Percentiles rank a stretch among this genome's conserved stretches.
These are phyloP conservation scores for Macrolepiota fuliginosa DNA, from an alignment of 768 basidiomycete species.

Conservation along the genomic window DNA sequence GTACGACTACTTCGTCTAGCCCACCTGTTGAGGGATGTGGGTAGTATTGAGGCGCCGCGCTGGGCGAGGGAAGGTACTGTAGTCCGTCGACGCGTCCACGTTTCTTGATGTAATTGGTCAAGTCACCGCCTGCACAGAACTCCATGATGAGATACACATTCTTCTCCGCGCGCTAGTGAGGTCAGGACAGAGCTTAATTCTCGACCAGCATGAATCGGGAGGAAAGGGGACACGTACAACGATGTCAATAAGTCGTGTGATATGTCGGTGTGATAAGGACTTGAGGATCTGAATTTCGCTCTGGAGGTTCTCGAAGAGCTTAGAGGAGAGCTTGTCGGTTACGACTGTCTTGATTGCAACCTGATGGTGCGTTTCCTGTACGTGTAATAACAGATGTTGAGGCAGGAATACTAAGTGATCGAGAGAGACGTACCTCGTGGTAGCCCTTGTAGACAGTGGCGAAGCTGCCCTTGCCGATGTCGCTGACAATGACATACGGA, in stretches of 20 bases:
- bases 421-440: constrained; percentile 63
- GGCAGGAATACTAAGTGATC: not conserved
- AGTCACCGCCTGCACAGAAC: constrained; percentile 93
- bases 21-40: constrained; percentile 91
- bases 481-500: constrained; percentile 73
- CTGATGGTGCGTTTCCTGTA: constrained; percentile 69
- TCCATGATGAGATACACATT: constrained; percentile 97
- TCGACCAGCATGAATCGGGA: constrained; percentile 18
- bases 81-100: constrained; percentile 91
- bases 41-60: constrained; percentile 76
- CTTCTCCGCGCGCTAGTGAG: constrained; percentile 62
- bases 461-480: constrained; percentile 91
- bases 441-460: constrained; percentile 95
- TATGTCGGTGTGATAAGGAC: constrained; percentile 87
- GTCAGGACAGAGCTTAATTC: constrained; percentile 3
- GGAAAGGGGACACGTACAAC: constrained; percentile 50
- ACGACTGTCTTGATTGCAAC: constrained; percentile 97
- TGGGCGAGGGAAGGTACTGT: constrained; percentile 72
- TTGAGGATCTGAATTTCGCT: constrained; percentile 98
- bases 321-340: constrained; percentile 81
- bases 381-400: not conserved
- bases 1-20: constrained; percentile 83
- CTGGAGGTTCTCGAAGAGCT: constrained; percentile 96
- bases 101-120: constrained; percentile 96
- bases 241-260: constrained; percentile 91